Evolutionary conservation across 495 filamentous ascomycete genomes (phyloP), one percentile per base, ranked within the genome.

Genomic region (Tuber brumale): DNA sequence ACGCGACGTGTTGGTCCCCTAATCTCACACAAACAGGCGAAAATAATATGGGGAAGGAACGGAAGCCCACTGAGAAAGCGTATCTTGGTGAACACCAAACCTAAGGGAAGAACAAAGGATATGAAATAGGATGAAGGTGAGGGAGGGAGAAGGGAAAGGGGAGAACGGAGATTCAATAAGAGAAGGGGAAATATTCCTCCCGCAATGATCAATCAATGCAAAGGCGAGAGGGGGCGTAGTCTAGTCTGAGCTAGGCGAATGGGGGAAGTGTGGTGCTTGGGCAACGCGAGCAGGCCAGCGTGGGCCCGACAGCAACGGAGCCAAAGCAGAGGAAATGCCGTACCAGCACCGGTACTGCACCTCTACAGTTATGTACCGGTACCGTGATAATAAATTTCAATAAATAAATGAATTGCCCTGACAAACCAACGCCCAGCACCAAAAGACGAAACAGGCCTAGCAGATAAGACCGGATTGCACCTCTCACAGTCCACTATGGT

Each of bases 1-100:
- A 80, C 78, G 78, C 77, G 78, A 79, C 78, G 76, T 80, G 76
- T 79, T 44, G 78, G 44, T 46, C 57, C 57, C 57, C 57, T 66
- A 66, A 66, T 66, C 57, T 2, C 57, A 35, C 41, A 66, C 70
- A 70, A 73, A 69, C 73, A 46, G 78, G 77, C 76, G 70, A 74
- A 72, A 43, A 45, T 77, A 76, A 70, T 74, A 43, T 45, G 43
- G 76, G 75, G 76, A 79, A 66, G 44, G 72, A 45, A 79, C 45
- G 45, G 57, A 71, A 73, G 45, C 14, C 73, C 51, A 72, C 76
- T 79, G 61, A 69, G 70, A 69, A 48, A 46, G 69, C 43, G 72
- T 57, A 71, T 69, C 74, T 72, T 61, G 44, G 72, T 57, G 35
- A 42, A 74, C 42, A 39, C 69, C 75, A 74, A 66, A 74, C n/a